Percentiles rank a stretch among this genome's conserved stretches.
phyloP scores from a whole-genome alignment of 768 basidiomycete genomes.

The Termitomyces sp. region DNA sequence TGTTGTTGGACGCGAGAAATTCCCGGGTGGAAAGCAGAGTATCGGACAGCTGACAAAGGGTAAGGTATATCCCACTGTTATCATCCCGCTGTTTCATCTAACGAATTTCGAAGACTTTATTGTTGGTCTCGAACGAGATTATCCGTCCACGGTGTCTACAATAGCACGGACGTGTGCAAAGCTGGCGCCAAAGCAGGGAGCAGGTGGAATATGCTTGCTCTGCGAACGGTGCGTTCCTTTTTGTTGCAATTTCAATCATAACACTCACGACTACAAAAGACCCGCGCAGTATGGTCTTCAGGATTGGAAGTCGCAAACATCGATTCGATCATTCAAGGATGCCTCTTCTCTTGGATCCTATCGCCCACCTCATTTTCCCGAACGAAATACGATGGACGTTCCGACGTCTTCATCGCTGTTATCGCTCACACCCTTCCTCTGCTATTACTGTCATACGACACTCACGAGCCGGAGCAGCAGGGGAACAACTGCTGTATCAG shows the following conservation, averaged over 20 bases:
- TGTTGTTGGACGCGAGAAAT: constrained; percentile 47
- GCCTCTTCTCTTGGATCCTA: constrained; percentile 24
- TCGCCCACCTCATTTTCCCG: constrained; percentile 12
- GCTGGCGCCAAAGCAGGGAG: constrained; percentile 59
- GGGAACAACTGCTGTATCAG: constrained; percentile 18
- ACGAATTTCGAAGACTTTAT: constrained; percentile 59
- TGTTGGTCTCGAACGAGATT: constrained; percentile 73
- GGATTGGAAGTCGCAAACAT: constrained; percentile 72
- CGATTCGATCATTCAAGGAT: constrained; percentile 55
- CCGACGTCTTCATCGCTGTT: background rate
- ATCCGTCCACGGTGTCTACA: constrained; percentile 83
- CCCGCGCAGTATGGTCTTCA: constrained; percentile 62
- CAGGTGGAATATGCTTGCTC: constrained; percentile 49
- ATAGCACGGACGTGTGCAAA: constrained; percentile 80
- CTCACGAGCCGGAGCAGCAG: constrained; percentile 53
- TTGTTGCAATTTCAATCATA: background rate
- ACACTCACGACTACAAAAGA: constrained; percentile 29
- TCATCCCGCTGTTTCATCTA: background rate
- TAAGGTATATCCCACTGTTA: constrained; percentile 20
- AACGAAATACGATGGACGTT: background rate
- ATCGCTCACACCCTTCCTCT: constrained; percentile 38
- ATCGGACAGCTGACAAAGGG: constrained; percentile 71
- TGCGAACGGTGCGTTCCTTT: constrained; percentile 55
- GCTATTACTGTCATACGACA: constrained; percentile 57
- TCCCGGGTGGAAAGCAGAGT: constrained; percentile 47